These are phyloP conservation scores for Arxiozyma slooffiae DNA, from an alignment of 1,139 yeast genomes.

Conservation along the genomic window DNA sequence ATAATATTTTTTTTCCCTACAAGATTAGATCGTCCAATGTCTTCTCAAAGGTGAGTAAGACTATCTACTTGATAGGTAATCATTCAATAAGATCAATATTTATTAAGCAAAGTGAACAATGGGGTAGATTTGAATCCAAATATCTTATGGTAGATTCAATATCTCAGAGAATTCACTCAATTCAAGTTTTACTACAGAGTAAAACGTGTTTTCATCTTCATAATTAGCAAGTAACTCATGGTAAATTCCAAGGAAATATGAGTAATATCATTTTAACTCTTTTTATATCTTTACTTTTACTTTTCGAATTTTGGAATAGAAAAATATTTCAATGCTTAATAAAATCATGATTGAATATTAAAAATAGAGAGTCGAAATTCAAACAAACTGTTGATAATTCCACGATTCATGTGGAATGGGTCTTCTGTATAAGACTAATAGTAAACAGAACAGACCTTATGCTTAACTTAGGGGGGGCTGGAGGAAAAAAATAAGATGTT, in stretches of 20 bases:
- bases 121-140: slow-evolving; percentile 34
- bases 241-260: no score
- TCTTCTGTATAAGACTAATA: background rate
- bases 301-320: background rate
- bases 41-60: slow-evolving; percentile 44
- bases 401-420: background rate
- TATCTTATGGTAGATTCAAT: no score
- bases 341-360: background rate
- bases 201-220: no score
- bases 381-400: background rate
- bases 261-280: background rate
- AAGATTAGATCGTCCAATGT: slow-evolving; percentile 43
- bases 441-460: no score
- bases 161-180: no score
- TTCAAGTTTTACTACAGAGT: no score
- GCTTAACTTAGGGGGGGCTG: background rate
- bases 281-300: no score
- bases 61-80: slow-evolving; percentile 44
- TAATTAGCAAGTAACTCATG: no score
- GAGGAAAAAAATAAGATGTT: slow-evolving; percentile 40
- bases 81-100: slow-evolving; percentile 35
- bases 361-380: background rate
- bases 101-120: slow-evolving; percentile 10
- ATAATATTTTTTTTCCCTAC: no score
- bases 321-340: background rate